Evolutionary conservation across 805 yeast genomes (phyloP).

Genomic region (Candida lessepsii): DNA sequence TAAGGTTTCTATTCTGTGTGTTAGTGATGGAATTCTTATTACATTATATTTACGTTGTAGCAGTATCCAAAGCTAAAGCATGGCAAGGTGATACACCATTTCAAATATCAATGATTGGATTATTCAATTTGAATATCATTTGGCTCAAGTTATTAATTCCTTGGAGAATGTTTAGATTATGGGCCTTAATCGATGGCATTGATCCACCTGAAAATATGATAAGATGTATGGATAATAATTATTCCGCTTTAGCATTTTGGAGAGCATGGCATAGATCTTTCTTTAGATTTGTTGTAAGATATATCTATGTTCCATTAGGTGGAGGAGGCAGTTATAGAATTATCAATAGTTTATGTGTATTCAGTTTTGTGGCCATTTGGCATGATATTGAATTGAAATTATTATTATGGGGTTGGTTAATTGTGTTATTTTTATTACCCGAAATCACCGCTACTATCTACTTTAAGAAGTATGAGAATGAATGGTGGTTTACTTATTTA

Average conservation of each 20-base stretch:
- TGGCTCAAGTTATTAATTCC: slow-evolving; percentile 94
- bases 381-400: slow-evolving; percentile 90
- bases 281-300: slow-evolving; percentile 86
- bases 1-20: slow-evolving; percentile 69
- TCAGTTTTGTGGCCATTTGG: slow-evolving; percentile 96
- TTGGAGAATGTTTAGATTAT: slow-evolving; percentile 91
- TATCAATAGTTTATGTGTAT: slow-evolving; percentile 77
- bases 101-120: slow-evolving; percentile 91
- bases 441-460: slow-evolving; percentile 64
- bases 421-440: slow-evolving; percentile 84
- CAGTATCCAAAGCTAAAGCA: slow-evolving; percentile 84
- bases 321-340: slow-evolving; percentile 70
- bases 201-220: slow-evolving; percentile 99
- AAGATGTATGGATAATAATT: slow-evolving; percentile 92
- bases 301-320: slow-evolving; percentile 89
- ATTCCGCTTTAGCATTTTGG: slow-evolving; percentile 94
- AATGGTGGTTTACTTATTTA: slow-evolving; percentile 73
- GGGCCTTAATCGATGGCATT: slow-evolving; percentile 89
- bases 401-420: slow-evolving; percentile 93
- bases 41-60: slow-evolving; percentile 90
- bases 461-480: slow-evolving; percentile 38
- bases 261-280: slow-evolving; percentile 97
- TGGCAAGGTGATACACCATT: slow-evolving; percentile 90
- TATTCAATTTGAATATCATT: slow-evolving; percentile 83
- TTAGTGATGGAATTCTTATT: slow-evolving; percentile 85